Evolutionary conservation across 352 stramenopile species (phyloP).

Genomic region (Discostella stelligera): DNA sequence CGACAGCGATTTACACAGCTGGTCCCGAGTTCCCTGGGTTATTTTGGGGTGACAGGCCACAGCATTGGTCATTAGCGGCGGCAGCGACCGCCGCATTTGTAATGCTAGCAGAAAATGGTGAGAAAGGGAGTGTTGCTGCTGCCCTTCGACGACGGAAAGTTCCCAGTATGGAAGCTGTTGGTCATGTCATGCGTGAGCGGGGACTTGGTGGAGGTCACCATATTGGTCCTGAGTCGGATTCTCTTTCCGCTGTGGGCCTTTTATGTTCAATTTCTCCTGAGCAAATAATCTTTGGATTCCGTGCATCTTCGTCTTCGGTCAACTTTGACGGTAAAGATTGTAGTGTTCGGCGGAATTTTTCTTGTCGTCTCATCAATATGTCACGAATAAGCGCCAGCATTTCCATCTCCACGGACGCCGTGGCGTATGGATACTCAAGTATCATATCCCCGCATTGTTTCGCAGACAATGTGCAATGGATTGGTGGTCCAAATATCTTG

Average conservation of each 20-base stretch:
- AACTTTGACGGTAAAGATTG: background rate
- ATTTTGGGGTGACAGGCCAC: constrained; percentile 82
- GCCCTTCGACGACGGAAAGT: constrained; percentile 71
- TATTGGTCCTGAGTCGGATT: constrained; percentile 63
- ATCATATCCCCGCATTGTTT: constrained; percentile 77
- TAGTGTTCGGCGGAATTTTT: constrained; percentile 52
- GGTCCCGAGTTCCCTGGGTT: constrained; percentile 79
- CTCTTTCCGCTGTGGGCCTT: constrained; percentile 67
- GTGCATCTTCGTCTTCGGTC: constrained; percentile 52
- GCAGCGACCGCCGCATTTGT: constrained; percentile 77
- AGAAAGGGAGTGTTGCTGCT: constrained; percentile 78
- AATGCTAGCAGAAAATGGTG: constrained; percentile 75
- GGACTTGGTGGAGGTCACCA: constrained; percentile 40
- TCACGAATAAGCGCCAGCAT: constrained; percentile 65
- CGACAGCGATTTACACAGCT: constrained; percentile 76
- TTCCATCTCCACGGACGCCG: constrained; percentile 69
- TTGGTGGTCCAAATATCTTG: constrained; percentile 77
- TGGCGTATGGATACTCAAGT: constrained; percentile 70
- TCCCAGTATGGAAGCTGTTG: constrained; percentile 75
- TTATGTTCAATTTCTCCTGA: constrained; percentile 73
- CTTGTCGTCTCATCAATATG: constrained; percentile 73
- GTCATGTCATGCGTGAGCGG: constrained; percentile 69
- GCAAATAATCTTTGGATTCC: constrained; percentile 79
- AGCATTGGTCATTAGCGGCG: constrained; percentile 74
- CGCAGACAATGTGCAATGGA: constrained; percentile 81